phyloP scores from a whole-genome alignment of 495 filamentous ascomycete genomes.

The Penicillium crystallinum region DNA sequence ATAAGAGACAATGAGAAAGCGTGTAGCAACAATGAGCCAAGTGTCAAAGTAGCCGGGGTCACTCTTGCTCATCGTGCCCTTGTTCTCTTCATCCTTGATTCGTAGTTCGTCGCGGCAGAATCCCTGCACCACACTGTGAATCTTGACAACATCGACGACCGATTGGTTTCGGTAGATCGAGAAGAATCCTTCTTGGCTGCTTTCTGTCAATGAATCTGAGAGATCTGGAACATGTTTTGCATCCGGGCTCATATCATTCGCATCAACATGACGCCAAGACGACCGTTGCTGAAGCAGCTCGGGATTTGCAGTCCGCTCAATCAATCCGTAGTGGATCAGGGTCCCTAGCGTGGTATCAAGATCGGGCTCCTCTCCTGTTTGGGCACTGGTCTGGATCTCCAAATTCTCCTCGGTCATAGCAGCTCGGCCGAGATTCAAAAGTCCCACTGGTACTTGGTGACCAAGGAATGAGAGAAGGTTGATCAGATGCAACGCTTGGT shows the following conservation, averaged over 20 bases:
- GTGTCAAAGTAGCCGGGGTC: constrained; percentile 39
- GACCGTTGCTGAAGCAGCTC: constrained; percentile 35
- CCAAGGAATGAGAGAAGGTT: constrained; percentile 70
- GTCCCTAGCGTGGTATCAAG: constrained; percentile 64
- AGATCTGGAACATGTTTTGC: constrained; percentile 25
- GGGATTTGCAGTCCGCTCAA: constrained; percentile 49
- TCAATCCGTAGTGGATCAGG: constrained; percentile 64
- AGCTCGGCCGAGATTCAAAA: constrained; percentile 60
- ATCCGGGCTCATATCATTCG: constrained; percentile 18
- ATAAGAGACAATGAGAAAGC: constrained; percentile 59
- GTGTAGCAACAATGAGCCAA: constrained; percentile 58
- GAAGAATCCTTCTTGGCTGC: constrained; percentile 43
- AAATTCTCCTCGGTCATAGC: constrained; percentile 51
- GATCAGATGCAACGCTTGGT: constrained; percentile 65
- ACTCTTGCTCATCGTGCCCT: constrained; percentile 15
- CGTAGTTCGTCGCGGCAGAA: constrained; percentile 69
- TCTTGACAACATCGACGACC: constrained; percentile 61
- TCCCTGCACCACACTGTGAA: constrained; percentile 75
- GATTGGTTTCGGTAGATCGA: constrained; percentile 42
- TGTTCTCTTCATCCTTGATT: constrained; percentile 47
- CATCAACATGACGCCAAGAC: constrained; percentile 16
- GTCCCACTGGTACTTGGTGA: constrained; percentile 69
- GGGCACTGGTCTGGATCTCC: constrained; percentile 38
- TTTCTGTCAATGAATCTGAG: constrained; percentile 39
- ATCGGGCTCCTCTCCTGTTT: constrained; percentile 51